phyloP scores from a whole-genome alignment of 2,329 filamentous ascomycete species.

The Akanthomyces dipterigenus region DNA sequence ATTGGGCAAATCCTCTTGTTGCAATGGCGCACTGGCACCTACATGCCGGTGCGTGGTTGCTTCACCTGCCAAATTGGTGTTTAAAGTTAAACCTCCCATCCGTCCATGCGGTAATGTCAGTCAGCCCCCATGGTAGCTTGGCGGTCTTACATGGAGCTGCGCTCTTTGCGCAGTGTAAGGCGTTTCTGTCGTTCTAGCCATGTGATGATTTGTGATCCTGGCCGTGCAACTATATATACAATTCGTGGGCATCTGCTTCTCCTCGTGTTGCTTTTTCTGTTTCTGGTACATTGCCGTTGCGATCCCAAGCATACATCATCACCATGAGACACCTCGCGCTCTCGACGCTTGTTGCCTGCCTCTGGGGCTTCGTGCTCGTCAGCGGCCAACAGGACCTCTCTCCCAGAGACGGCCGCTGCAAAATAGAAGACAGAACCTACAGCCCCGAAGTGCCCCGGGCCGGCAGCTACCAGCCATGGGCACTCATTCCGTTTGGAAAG shows the following conservation, averaged over 20 bases:
- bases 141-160: not conserved
- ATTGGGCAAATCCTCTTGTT: not conserved
- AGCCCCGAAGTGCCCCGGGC: conserved; percentile 11
- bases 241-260: not conserved
- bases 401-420: conserved; percentile 8
- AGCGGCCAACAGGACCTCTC: not conserved
- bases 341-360: conserved; percentile 2
- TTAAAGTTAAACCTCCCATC: not conserved
- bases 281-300: not conserved
- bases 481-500: conserved; percentile 11
- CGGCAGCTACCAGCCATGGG: conserved; percentile 13
- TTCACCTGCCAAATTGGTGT: conserved; percentile 2
- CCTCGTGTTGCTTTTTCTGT: not conserved
- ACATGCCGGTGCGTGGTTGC: not conserved
- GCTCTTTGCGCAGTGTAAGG: not conserved
- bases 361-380: conserved; percentile 1
- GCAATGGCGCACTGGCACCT: not conserved
- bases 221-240: conserved; percentile 1
- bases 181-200: not conserved
- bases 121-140: conserved; percentile 7
- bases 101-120: conserved; percentile 8
- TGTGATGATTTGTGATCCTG: not conserved
- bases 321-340: conserved; percentile 6
- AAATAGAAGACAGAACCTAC: conserved; percentile 8
- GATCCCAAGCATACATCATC: not conserved